Percentiles rank a stretch among this genome's conserved stretches.
phyloP scores from a whole-genome alignment of 1,284 basidiomycete species.

The Naganishia cerealis region DNA sequence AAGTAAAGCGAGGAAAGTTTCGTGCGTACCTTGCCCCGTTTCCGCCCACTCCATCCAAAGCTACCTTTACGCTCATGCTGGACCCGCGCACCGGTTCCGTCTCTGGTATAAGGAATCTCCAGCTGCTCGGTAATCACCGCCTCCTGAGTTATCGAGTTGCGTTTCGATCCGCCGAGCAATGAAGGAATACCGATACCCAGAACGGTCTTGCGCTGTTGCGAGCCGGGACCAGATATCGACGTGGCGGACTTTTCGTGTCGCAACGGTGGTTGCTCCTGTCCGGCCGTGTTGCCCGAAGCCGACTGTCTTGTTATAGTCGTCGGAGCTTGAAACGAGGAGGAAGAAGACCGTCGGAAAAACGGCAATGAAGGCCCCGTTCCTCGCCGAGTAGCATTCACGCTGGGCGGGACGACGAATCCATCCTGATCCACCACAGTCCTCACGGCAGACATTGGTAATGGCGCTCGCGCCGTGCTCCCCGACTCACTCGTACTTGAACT shows the following conservation, averaged over 20 bases:
- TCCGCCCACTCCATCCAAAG: conserved; percentile 81
- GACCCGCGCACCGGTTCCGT: conserved; percentile 23
- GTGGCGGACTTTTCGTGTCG: conserved; percentile 23
- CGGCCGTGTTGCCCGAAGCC: conserved; percentile 7
- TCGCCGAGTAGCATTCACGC: conserved; percentile 11
- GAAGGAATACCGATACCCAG: conserved; percentile 68
- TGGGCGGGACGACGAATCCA: conserved; percentile 28
- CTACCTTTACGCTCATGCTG: conserved; percentile 57
- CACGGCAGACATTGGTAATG: conserved; percentile 33
- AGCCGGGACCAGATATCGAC: not conserved
- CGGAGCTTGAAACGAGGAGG: conserved; percentile 70
- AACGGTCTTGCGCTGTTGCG: conserved; percentile 48
- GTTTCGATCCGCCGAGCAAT: conserved; percentile 76
- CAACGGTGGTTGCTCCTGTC: conserved; percentile 19
- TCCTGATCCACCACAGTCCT: conserved; percentile 4
- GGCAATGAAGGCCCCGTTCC: conserved; percentile 62
- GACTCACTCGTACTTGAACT: conserved; percentile 63
- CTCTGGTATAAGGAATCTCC: conserved; percentile 10
- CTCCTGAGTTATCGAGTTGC: conserved; percentile 57
- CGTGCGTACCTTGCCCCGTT: conserved; percentile 79
- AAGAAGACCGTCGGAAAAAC: conserved; percentile 89
- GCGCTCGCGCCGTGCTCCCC: conserved; percentile 58
- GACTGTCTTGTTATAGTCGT: not conserved
- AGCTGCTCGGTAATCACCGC: conserved; percentile 27
- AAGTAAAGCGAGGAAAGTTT: conserved; percentile 10